These are phyloP conservation scores for Lactuca saligna DNA, from an alignment of 129 eudicot species.

Conservation along the genomic window DNA sequence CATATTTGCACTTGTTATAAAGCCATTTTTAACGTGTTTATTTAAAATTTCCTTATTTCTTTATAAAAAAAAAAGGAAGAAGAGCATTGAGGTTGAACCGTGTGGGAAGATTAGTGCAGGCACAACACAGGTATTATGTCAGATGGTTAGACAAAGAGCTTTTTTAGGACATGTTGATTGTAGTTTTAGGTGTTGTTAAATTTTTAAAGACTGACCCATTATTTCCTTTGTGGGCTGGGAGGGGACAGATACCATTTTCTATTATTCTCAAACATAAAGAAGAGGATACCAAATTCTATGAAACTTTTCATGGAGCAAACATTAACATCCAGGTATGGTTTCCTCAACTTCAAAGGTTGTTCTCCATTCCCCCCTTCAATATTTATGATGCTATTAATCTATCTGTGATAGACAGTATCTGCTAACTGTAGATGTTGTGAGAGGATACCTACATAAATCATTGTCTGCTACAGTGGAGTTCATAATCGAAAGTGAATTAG, in stretches of 20 bases:
- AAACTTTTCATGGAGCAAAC: conserved; percentile 79
- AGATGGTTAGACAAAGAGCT: conserved; percentile 1
- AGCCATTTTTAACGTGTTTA: neutral
- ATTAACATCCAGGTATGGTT: conserved; percentile 69
- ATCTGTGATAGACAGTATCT: conserved; percentile 49
- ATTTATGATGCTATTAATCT: conserved; percentile 17
- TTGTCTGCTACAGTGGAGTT: conserved; percentile 73
- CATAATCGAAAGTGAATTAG: conserved; percentile 67
- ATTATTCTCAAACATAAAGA: conserved; percentile 48
- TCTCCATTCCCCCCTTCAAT: conserved; percentile 5
- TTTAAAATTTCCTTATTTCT: conserved; percentile 2
- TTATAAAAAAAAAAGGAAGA: conserved; percentile 44
- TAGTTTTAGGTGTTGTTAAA: conserved; percentile 5
- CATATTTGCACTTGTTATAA: neutral
- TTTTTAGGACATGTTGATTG: neutral
- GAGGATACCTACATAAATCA: conserved; percentile 78
- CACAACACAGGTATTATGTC: conserved; percentile 54
- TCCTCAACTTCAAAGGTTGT: neutral
- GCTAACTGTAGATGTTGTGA: conserved; percentile 57
- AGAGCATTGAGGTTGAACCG: conserved; percentile 46
- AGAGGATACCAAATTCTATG: conserved; percentile 58
- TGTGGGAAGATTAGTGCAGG: conserved; percentile 67
- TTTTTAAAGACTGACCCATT: neutral
- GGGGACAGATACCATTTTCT: conserved; percentile 71
- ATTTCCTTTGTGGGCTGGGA: neutral